Percentiles rank a stretch among this genome's conserved stretches.
Evolutionary conservation across 805 yeast genomes (phyloP).

Genomic region (Ogataea salicorniae): DNA sequence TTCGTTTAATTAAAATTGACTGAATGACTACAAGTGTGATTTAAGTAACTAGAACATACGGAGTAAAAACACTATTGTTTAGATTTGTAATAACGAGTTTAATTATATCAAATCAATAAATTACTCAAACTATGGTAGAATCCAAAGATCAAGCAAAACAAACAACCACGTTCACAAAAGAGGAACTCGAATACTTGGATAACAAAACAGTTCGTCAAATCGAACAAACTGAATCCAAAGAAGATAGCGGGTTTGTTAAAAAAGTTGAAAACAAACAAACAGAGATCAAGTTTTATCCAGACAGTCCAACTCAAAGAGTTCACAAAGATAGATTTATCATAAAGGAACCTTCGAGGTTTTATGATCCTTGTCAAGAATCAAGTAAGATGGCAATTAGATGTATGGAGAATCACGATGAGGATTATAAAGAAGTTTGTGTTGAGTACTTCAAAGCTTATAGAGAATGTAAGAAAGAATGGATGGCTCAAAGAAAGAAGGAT

Average conservation of each 20-base stretch:
- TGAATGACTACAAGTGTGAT: no score
- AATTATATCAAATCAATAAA: background rate
- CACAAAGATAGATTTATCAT: constrained; percentile 65
- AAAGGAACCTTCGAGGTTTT: constrained; percentile 78
- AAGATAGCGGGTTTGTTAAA: constrained; percentile 49
- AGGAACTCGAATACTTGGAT: constrained; percentile 18
- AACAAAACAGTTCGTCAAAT: constrained; percentile 24
- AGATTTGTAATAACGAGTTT: background rate
- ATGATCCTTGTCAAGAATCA: constrained; percentile 90
- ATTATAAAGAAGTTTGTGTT: constrained; percentile 56
- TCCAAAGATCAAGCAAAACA: background rate
- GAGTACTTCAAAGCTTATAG: constrained; percentile 90
- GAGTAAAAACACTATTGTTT: no score
- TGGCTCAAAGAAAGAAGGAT: constrained; percentile 30
- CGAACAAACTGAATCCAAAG: constrained; percentile 12
- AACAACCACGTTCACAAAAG: constrained; percentile 7
- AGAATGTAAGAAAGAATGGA: constrained; percentile 84
- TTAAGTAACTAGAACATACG: no score
- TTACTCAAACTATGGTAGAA: background rate
- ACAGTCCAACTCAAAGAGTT: constrained; percentile 68
- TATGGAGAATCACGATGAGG: constrained; percentile 71
- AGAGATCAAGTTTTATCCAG: constrained; percentile 74
- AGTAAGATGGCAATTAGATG: constrained; percentile 84
- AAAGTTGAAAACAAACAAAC: constrained; percentile 35
- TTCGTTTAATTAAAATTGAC: no score